Percentiles rank a stretch among this genome's conserved stretches.
Evolutionary conservation across 169 alveolate genomes (phyloP).

Genomic region (Eimeria mitis): DNA sequence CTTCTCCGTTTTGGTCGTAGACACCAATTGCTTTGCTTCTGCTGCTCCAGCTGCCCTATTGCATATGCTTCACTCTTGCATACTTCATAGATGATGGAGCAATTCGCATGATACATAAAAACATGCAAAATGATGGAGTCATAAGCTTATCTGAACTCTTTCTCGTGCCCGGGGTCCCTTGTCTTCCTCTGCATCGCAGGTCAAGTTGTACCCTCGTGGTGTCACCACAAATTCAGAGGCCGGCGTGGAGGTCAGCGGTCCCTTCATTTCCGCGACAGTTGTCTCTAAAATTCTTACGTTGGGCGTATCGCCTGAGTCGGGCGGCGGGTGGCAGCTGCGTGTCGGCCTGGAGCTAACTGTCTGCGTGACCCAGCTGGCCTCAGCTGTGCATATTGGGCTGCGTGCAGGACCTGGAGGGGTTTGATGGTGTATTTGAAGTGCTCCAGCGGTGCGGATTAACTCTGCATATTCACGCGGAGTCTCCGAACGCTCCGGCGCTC

Average conservation of each 20-base stretch:
- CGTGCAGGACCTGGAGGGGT: slow-evolving; percentile 69
- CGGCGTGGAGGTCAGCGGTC: slow-evolving; percentile 82
- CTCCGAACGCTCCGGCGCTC: slow-evolving; percentile 77
- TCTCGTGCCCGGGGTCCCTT: neutral
- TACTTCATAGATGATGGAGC: neutral
- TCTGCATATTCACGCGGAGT: slow-evolving; percentile 84
- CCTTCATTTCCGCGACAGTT: neutral
- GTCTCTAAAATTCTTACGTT: neutral
- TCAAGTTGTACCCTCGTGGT: slow-evolving; percentile 84
- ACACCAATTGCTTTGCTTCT: neutral
- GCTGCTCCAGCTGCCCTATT: neutral
- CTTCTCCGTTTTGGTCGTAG: neutral
- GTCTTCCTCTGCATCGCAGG: slow-evolving; percentile 3
- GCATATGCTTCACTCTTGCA: neutral
- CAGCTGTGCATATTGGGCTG: neutral
- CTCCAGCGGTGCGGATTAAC: slow-evolving; percentile 79
- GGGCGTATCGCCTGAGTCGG: neutral
- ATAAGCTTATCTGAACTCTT: neutral
- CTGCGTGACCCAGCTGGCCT: no score
- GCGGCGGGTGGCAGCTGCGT: neutral
- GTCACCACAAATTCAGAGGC: slow-evolving; percentile 84
- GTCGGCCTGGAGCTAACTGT: neutral
- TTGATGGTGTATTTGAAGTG: slow-evolving; percentile 52
- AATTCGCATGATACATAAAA: neutral
- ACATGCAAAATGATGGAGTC: neutral